Base-by-base conservation (phyloP, 2,329 filamentous ascomycete genomes). In the Sclerotinia sclerotiorum region DNA sequence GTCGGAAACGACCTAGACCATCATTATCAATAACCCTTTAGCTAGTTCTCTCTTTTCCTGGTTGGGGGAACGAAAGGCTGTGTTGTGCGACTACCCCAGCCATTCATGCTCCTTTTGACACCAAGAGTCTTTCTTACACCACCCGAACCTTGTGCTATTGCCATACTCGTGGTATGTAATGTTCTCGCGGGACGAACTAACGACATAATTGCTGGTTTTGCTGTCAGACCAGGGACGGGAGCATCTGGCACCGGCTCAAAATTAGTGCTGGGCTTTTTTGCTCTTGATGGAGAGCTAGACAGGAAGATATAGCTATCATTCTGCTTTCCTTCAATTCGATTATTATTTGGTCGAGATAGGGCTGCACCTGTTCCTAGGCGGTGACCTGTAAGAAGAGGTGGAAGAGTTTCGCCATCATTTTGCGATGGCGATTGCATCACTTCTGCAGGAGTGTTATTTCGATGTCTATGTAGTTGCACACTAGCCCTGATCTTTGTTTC, bases 51-150 rank as follows among this genome's bases (percentile, higher is more conserved):
- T 52, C 55, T 64, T 42, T 70, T 74, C 64, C 74, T 75, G 15
- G 69, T 74, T 27, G 76, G 75, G 19, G 75, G 76, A 15, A 72
- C 70, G 54, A 77, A 77, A 21, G 69, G 67, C 49, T 73, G 69
- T 7, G 70, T 71, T 49, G 73, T 73, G 54, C 72, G 70, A 68
- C 73, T 75, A 42, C 69, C 69, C 84, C 84, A 85, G 2, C 82
- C 82, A 70, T 83, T 80, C 78, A 86, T 80, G 65, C 79, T 82
- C 65, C 75, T 70, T 70, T 81, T 79, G 69, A 83, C 79, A 1
- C 84, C 84, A 67, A 85, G 71, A n/a, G 83, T 85, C 73, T 78
- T 82, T 71, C 80, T 80, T 61, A 76, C 35, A 46, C 68, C 46
- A 54, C 44, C 61, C 0, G 68, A 44, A 55, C 48, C 32, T 27